phyloP scores from a whole-genome alignment of 257 asterid species.

The Gardenia jasminoides region DNA sequence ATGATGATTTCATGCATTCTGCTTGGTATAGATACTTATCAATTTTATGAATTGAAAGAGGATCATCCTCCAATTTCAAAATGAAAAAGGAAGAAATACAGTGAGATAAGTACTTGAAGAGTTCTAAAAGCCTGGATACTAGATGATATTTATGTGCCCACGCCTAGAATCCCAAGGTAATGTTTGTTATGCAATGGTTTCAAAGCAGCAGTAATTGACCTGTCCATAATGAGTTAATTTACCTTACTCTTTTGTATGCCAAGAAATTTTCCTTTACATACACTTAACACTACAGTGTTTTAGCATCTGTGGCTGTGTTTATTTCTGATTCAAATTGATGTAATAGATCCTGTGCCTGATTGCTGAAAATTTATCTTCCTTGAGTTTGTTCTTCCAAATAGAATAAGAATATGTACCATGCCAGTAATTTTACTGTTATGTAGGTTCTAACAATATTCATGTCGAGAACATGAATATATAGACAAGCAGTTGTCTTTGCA shows the following conservation, averaged over 20 bases:
- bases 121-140: neutral
- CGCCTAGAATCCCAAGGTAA: neutral
- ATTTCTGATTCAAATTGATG: neutral
- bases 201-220: neutral
- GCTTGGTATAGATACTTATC: neutral
- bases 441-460: too few species aligned
- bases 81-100: neutral
- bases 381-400: neutral
- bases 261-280: too few species aligned
- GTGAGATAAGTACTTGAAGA: conserved; percentile 1
- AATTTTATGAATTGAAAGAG: neutral
- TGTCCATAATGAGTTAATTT: neutral
- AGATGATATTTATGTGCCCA: neutral
- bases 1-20: neutral
- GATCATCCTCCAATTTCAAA: neutral
- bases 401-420: neutral
- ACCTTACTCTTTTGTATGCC: neutral
- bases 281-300: neutral
- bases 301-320: neutral
- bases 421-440: neutral
- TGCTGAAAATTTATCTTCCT: neutral
- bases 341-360: neutral
- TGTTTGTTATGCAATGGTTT: neutral
- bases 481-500: too few species aligned
- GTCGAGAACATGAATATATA: too few species aligned